A percentile compares a stretch with the other conserved stretches of the same genome.
Conservation (phyloP, 106 monocot genomes). For the Hemerocallis citrina region DNA sequence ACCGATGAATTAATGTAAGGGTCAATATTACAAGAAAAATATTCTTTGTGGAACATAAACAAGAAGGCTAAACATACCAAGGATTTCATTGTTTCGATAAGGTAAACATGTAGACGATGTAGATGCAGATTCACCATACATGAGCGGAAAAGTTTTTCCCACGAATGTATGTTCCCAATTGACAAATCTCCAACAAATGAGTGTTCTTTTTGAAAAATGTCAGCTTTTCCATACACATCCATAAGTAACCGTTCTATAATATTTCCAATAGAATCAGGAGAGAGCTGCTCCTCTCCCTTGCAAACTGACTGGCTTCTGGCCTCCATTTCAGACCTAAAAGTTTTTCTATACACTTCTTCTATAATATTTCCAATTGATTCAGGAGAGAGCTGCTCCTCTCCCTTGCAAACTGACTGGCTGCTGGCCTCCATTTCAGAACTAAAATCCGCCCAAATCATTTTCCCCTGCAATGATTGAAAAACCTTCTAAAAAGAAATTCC, state of each 20-base stretch:
- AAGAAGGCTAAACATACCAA: slow-evolving; percentile 27
- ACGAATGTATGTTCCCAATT: slow-evolving; percentile 33
- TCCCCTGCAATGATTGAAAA: slow-evolving; percentile 32
- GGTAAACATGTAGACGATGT: slow-evolving; percentile 29
- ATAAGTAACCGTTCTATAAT: slow-evolving; percentile 15
- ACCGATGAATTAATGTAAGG: slow-evolving; percentile 5
- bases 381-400: no score
- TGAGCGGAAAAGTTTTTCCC: slow-evolving; percentile 47
- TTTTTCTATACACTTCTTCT: no score
- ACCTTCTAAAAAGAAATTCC: not conserved
- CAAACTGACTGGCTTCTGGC: slow-evolving; percentile 5
- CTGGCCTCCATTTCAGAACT: no score
- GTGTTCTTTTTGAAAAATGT: not conserved
- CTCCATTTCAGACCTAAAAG: slow-evolving; percentile 7
- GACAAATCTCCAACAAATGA: slow-evolving; percentile 10
- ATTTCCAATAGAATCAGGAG: slow-evolving; percentile 15
- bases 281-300: slow-evolving; percentile 14
- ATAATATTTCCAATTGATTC: no score
- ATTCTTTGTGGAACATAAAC: not conserved
- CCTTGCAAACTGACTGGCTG: no score
- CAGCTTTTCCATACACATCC: slow-evolving; percentile 21
- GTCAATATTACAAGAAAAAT: not conserved
- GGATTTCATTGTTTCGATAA: slow-evolving; percentile 20
- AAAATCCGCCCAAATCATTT: slow-evolving; percentile 20
- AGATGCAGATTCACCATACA: slow-evolving; percentile 34